A percentile compares a stretch with the other conserved stretches of the same genome.
These are phyloP conservation scores for Phytophthora idaei DNA, from an alignment of 352 stramenopile species.

Conservation along the genomic window DNA sequence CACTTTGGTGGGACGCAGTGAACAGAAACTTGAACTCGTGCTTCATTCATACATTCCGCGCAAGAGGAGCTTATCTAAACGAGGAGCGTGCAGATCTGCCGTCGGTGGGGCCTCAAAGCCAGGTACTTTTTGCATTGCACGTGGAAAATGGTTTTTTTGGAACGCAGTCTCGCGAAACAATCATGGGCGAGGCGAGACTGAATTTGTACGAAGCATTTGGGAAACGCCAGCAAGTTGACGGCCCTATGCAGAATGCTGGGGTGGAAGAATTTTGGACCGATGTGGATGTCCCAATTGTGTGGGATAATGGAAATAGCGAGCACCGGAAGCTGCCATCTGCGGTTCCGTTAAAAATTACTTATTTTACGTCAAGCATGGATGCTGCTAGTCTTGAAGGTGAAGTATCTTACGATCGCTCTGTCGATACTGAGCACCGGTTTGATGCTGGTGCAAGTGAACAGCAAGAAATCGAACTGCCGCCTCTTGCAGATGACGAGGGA, in stretches of 20 bases:
- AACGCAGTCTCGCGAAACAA: slow-evolving; percentile 14
- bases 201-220: slow-evolving; percentile 20
- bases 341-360: slow-evolving; percentile 11
- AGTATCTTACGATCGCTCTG: background rate
- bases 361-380: background rate
- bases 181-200: slow-evolving; percentile 30
- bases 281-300: slow-evolving; percentile 12
- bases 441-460: background rate
- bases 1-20: slow-evolving; percentile 61
- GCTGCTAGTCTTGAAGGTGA: background rate
- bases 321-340: background rate
- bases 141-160: slow-evolving; percentile 36
- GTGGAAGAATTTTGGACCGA: background rate
- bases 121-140: slow-evolving; percentile 27
- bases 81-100: background rate
- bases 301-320: background rate
- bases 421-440: background rate
- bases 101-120: slow-evolving; percentile 19
- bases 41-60: slow-evolving; percentile 41
- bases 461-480: background rate
- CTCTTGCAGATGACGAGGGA: background rate
- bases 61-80: background rate
- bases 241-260: background rate
- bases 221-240: background rate
- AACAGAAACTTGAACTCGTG: slow-evolving; percentile 48